phyloP scores from a whole-genome alignment of 2,329 filamentous ascomycete species.

The Aspergillus sclerotialis region DNA sequence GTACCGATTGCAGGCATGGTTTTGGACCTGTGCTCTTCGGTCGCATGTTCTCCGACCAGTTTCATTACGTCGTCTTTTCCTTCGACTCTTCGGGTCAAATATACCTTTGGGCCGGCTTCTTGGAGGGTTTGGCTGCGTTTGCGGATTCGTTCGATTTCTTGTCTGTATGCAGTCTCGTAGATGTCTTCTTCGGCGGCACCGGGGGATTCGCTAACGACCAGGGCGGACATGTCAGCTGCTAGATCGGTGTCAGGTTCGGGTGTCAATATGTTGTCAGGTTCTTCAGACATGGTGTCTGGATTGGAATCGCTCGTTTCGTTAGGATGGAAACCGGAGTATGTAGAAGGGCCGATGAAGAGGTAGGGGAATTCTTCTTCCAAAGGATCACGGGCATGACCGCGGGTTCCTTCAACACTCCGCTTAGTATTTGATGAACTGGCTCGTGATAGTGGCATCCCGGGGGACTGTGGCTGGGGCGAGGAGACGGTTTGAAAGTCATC shows the following conservation, averaged over 20 bases:
- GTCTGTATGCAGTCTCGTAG: constrained; percentile 80
- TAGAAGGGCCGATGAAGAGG: constrained; percentile 66
- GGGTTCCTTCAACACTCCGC: constrained; percentile 39
- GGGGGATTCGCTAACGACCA: constrained; percentile 73
- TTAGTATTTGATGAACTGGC: constrained; percentile 25
- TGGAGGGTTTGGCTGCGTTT: constrained; percentile 28
- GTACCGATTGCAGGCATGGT: constrained; percentile 4
- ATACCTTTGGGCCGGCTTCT: constrained; percentile 50
- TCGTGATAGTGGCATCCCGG: constrained; percentile 20
- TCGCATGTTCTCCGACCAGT: constrained; percentile 21
- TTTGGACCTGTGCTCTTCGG: background rate
- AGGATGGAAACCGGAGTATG: constrained; percentile 27
- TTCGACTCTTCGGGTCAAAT: constrained; percentile 48
- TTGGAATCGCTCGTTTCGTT: constrained; percentile 9
- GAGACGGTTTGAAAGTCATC: constrained; percentile 11
- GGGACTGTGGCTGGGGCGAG: constrained; percentile 22
- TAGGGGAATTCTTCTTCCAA: constrained; percentile 61
- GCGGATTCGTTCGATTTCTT: constrained; percentile 69
- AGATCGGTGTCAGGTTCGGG: constrained; percentile 23
- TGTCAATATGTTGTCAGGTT: constrained; percentile 26
- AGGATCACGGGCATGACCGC: constrained; percentile 58
- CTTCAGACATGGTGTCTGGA: constrained; percentile 11
- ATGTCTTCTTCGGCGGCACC: constrained; percentile 78
- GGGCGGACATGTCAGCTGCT: constrained; percentile 12
- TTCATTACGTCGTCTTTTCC: constrained; percentile 29